phyloP scores from a whole-genome alignment of 495 filamentous ascomycete genomes.

The Tuber melanosporum region DNA sequence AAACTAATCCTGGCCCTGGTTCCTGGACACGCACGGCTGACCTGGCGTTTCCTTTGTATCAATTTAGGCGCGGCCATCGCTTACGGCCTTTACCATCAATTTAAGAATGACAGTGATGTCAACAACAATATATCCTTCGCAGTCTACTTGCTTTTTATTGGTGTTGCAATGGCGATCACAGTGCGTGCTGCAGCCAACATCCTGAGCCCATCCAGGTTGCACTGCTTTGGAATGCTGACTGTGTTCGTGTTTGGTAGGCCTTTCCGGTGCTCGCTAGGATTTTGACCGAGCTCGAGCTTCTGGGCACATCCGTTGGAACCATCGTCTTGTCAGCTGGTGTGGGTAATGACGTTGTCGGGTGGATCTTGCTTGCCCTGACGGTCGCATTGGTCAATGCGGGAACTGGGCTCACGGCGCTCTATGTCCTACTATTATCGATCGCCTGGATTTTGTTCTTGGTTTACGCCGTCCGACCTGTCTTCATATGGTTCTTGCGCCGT shows the following conservation, averaged over 20 bases:
- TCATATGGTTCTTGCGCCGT: conserved; percentile 65
- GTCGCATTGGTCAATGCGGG: conserved; percentile 89
- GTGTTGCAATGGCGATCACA: conserved; percentile 90
- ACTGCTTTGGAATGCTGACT: conserved; percentile 1
- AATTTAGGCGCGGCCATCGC: conserved; percentile 64
- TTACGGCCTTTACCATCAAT: conserved; percentile 77
- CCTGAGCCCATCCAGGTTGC: background rate
- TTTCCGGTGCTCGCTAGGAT: conserved; percentile 96
- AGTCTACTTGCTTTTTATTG: conserved; percentile 85
- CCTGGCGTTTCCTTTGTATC: background rate
- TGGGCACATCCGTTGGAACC: conserved; percentile 76
- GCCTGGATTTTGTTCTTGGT: conserved; percentile 74
- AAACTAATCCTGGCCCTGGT: background rate
- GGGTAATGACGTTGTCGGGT: conserved; percentile 91
- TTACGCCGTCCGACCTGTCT: conserved; percentile 67
- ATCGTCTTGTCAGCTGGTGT: conserved; percentile 91
- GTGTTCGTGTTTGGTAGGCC: conserved; percentile 48
- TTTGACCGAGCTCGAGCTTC: conserved; percentile 82
- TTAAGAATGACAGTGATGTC: conserved; percentile 57
- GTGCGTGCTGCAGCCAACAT: conserved; percentile 42
- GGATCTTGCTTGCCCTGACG: conserved; percentile 89
- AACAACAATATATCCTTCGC: conserved; percentile 62
- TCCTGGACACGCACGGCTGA: background rate
- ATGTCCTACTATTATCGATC: conserved; percentile 68
- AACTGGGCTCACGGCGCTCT: conserved; percentile 77